Base-by-base conservation (phyloP, 2,329 filamentous ascomycete genomes). In the Alternaria ventricosa region DNA sequence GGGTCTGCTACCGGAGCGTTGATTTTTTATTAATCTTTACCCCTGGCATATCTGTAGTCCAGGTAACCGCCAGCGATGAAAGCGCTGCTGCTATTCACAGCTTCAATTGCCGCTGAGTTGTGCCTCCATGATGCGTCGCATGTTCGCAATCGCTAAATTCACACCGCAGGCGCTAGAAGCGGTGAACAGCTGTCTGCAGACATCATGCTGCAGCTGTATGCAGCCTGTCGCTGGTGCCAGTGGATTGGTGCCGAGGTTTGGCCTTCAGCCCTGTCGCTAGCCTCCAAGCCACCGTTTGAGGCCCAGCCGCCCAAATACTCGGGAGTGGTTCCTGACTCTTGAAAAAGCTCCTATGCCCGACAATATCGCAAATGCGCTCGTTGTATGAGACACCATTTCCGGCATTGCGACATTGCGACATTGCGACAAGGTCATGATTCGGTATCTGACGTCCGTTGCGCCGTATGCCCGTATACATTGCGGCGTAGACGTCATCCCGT, bases 131-230 rank as follows among this genome's bases (percentile, higher is more conserved):
- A 43, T 15, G 27, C 30, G 10, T 53, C 30, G 23, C 18, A 53
- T 53, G 3, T 22, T 53, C 49, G 49, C 49, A 41, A 41, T 41
- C 30, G 30, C 49, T 41, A 41, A 41, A 53, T 25, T 7, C 28
- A 49, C 66, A 61, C 57, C 44, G 61, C 55, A 59, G 54, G 51
- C 74, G 70, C 59, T 53, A 60, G 54, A 59, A 56, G 61, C 75
- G 71, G 73, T 75, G 70, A 75, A 72, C 71, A 75, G 66, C 72
- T 73, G 72, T 69, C 69, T 69, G 64, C 63, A 65, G 66, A 73
- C 73, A 74, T 77, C 75, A 76, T 75, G 67, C 50, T 74, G 75
- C 75, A 74, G 57, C 25, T 25, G 64, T 59, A 60, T 65, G 61
- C 68, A 63, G 66, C 66, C 61, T 51, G 62, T 53, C 49, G 33